Evolutionary conservation across 2,329 filamentous ascomycete species (phyloP).

Genomic region (Tolypocladium tundrense): DNA sequence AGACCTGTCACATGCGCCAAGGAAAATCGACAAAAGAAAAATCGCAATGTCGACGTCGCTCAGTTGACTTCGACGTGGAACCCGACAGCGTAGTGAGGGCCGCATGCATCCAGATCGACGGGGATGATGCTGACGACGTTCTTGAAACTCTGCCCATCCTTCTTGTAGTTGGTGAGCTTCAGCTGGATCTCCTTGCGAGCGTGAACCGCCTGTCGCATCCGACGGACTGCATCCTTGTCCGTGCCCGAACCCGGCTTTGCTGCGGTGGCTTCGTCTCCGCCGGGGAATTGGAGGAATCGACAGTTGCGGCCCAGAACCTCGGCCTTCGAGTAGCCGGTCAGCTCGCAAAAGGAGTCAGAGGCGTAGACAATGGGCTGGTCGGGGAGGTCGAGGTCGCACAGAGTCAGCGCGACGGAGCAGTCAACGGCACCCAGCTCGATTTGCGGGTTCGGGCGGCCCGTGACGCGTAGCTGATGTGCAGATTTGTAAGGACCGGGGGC

Average conservation of each 20-base stretch:
- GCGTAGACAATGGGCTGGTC: constrained; percentile 78
- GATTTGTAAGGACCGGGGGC: not conserved
- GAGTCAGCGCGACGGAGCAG: constrained; percentile 70
- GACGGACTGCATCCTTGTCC: constrained; percentile 46
- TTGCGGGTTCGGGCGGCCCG: constrained; percentile 59
- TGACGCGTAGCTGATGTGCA: constrained; percentile 43
- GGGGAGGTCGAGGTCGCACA: constrained; percentile 66
- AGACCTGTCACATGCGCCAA: not conserved
- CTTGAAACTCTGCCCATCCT: constrained; percentile 69
- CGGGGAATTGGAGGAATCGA: constrained; percentile 71
- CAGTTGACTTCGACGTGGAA: constrained; percentile 61
- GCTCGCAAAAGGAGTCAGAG: constrained; percentile 65
- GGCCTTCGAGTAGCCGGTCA: constrained; percentile 67
- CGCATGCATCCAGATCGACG: constrained; percentile 54
- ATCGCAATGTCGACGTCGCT: not conserved
- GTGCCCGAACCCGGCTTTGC: not conserved
- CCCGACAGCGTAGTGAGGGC: constrained; percentile 66
- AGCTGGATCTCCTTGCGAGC: constrained; percentile 35
- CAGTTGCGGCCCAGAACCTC: constrained; percentile 76
- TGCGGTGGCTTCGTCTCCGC: constrained; percentile 27
- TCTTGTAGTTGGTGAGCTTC: constrained; percentile 66
- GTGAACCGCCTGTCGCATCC: constrained; percentile 35
- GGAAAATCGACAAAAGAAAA: not conserved
- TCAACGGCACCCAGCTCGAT: constrained; percentile 77
- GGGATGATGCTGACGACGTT: constrained; percentile 83